These are phyloP conservation scores for Isatis tinctoria DNA, from an alignment of 345 rosid genomes.

Conservation along the genomic window DNA sequence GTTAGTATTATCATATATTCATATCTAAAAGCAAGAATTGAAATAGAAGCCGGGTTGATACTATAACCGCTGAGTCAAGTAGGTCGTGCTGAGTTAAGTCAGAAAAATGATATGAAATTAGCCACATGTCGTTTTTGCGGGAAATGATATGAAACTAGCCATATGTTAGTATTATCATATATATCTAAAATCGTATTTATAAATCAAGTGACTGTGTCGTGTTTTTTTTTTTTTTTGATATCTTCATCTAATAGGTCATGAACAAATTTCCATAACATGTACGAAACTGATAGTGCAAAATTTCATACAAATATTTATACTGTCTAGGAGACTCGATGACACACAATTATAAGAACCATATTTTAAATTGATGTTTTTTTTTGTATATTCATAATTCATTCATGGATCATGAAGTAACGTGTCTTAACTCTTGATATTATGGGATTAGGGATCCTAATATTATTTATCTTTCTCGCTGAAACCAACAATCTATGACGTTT, in stretches of 20 bases:
- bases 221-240: too few species aligned
- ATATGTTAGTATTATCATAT: too few species aligned
- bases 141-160: too few species aligned
- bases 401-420: neutral
- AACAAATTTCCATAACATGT: neutral
- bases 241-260: neutral
- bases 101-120: too few species aligned
- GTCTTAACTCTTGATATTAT: too few species aligned
- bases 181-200: neutral
- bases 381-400: neutral
- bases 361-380: too few species aligned
- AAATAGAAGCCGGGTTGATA: too few species aligned
- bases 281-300: neutral
- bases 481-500: neutral
- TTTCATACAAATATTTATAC: neutral
- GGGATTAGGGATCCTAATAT: too few species aligned
- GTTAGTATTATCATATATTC: neutral
- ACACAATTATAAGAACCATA: neutral
- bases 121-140: conserved; percentile 13
- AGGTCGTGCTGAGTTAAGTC: too few species aligned
- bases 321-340: neutral
- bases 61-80: too few species aligned
- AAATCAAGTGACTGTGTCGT: neutral
- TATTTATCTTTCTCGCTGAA: neutral
- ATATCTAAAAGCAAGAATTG: neutral